Conservation (phyloP, 306 rosid species). For the Vachellia collinsii region DNA sequence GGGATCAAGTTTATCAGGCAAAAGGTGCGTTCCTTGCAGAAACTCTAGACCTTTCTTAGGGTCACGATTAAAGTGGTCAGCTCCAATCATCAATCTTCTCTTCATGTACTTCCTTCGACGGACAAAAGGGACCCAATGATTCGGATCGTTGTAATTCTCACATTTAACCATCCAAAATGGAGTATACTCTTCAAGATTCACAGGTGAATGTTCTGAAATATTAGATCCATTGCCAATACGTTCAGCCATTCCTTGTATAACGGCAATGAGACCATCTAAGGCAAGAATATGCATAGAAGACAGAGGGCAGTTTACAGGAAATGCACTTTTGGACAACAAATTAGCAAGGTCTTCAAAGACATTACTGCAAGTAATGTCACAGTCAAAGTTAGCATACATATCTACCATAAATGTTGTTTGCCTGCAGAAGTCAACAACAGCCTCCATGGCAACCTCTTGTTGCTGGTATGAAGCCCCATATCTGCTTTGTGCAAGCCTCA, state of each 20-base stretch:
- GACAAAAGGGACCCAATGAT: constrained; percentile 87
- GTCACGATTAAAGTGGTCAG: constrained; percentile 98
- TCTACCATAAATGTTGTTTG: constrained; percentile 89
- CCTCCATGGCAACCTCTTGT: constrained; percentile 96
- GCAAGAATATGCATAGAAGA: constrained; percentile 92
- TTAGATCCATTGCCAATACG: constrained; percentile 76
- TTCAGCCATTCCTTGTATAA: constrained; percentile 98
- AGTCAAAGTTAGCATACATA: constrained; percentile 92
- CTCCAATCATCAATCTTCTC: constrained; percentile 97
- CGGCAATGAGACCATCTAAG: constrained; percentile 94
- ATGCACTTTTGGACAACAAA: constrained; percentile 86
- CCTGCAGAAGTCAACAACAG: constrained; percentile 91
- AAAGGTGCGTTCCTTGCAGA: constrained; percentile 97
- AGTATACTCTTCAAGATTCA: constrained; percentile 80
- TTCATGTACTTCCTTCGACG: constrained; percentile 90
- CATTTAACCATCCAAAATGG: constrained; percentile 99
- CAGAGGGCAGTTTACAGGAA: constrained; percentile 88
- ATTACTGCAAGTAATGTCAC: constrained; percentile 95
- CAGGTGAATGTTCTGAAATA: constrained; percentile 65
- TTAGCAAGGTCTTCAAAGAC: constrained; percentile 92
- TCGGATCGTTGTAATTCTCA: constrained; percentile 85
- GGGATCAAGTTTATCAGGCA: constrained; percentile 98
- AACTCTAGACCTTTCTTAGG: constrained; percentile 98
- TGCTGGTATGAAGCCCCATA: constrained; percentile 91
- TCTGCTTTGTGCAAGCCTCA: constrained; percentile 89